Conservation (phyloP, 257 asterid species). For the Capsicum pubescens region DNA sequence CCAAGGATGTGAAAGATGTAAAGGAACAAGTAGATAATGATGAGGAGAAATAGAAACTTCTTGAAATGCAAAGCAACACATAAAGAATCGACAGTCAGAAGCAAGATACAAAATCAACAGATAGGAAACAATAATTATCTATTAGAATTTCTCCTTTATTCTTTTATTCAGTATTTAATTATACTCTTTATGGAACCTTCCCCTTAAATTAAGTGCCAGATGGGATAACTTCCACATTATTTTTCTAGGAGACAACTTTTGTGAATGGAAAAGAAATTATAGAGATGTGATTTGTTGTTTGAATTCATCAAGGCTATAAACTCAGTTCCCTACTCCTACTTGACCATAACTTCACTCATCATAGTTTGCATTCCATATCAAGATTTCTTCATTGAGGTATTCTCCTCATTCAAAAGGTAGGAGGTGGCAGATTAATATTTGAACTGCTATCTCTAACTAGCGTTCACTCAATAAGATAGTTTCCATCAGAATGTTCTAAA, state of each 20-base stretch:
- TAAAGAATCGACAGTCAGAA: constrained; percentile 48
- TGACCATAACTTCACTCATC: too few species aligned
- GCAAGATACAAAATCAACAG: constrained; percentile 42
- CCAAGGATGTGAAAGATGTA: constrained; percentile 51
- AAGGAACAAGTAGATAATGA: constrained; percentile 52
- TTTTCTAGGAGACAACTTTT: background rate
- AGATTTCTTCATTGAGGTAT: background rate
- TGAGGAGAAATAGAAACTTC: constrained; percentile 69
- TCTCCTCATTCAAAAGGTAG: background rate
- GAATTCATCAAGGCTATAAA: background rate
- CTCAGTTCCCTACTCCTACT: background rate
- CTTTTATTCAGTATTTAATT: background rate
- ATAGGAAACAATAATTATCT: constrained; percentile 51
- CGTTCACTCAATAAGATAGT: background rate
- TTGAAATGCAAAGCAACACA: constrained; percentile 62
- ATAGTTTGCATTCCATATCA: too few species aligned
- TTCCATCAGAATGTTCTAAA: background rate
- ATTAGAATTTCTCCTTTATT: constrained; percentile 1
- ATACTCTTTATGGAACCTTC: background rate
- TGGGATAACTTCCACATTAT: background rate
- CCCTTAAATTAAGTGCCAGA: background rate
- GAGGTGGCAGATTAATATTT: constrained; percentile 13
- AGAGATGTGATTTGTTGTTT: background rate
- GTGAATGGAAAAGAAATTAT: background rate
- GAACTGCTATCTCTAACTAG: background rate